These are phyloP conservation scores for Sporothrix euskadiensis DNA, from an alignment of 2,329 filamentous ascomycete genomes.

Conservation along the genomic window DNA sequence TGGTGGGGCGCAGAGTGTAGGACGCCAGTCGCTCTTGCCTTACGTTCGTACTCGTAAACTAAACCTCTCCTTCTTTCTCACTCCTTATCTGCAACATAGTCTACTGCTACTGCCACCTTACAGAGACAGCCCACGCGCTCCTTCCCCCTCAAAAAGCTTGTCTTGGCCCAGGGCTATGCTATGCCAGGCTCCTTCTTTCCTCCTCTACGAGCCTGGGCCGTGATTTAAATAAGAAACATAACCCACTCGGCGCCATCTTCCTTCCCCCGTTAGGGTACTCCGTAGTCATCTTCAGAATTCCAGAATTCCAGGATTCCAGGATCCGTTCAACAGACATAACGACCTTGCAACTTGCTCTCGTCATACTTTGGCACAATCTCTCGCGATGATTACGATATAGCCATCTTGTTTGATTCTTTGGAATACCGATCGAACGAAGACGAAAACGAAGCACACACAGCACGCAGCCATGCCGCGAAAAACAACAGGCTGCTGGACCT, in stretches of 20 bases:
- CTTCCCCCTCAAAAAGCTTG: conserved; percentile 19
- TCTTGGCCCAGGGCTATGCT: conserved; percentile 11
- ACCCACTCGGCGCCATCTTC: neutral
- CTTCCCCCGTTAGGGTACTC: too few relatives aligned
- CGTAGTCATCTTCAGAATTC: too few relatives aligned
- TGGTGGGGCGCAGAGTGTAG: neutral
- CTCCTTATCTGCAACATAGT: neutral
- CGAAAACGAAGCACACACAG: neutral
- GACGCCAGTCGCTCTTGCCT: neutral
- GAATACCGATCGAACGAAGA: neutral
- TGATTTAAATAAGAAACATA: neutral
- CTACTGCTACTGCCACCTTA: neutral
- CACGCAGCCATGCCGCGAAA: conserved; percentile 22
- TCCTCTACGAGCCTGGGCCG: neutral
- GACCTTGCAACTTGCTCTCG: neutral
- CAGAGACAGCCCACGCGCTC: neutral
- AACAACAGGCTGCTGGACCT: conserved; percentile 29
- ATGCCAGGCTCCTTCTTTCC: neutral
- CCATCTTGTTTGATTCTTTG: neutral
- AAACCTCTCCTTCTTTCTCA: neutral
- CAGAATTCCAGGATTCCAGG: neutral
- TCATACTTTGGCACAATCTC: neutral
- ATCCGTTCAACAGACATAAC: neutral
- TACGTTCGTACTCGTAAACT: too few relatives aligned
- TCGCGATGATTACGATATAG: conserved; percentile 6